A percentile compares a stretch with the other conserved stretches of the same genome.
phyloP scores from a whole-genome alignment of 1,284 basidiomycete species.

The Cystobasidium pallidum region DNA sequence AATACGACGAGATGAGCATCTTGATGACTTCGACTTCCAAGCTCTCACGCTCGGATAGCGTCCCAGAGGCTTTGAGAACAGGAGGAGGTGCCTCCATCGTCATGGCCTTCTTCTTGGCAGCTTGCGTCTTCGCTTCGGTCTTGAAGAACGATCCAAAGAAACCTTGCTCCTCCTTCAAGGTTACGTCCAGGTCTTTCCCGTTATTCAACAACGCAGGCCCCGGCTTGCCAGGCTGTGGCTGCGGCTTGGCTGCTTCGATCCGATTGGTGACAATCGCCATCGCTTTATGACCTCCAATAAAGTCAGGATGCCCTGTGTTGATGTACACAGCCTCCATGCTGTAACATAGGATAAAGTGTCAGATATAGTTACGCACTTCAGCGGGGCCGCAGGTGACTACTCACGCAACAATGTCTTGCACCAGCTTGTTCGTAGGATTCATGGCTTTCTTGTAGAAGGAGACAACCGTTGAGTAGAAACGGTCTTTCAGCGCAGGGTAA shows the following conservation, averaged over 20 bases:
- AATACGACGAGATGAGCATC: constrained; percentile 65
- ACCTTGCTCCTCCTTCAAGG: constrained; percentile 74
- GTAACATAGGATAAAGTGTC: no score
- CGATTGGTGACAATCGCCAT: constrained; percentile 83
- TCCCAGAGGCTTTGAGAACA: constrained; percentile 87
- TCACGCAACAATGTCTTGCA: constrained; percentile 84
- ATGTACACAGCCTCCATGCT: constrained; percentile 97
- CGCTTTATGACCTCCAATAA: constrained; percentile 94
- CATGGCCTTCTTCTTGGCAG: constrained; percentile 67
- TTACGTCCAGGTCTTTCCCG: constrained; percentile 89
- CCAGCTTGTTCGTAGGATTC: constrained; percentile 91
- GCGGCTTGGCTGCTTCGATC: constrained; percentile 76
- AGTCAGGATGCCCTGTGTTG: constrained; percentile 99
- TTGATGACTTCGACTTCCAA: constrained; percentile 99
- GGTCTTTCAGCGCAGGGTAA: constrained; percentile 88
- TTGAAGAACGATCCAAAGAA: constrained; percentile 97
- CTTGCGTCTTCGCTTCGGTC: constrained; percentile 61
- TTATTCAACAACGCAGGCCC: constrained; percentile 81
- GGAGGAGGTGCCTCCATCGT: constrained; percentile 68
- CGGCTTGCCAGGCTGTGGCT: constrained; percentile 65
- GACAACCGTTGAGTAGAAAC: constrained; percentile 92
- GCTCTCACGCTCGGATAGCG: constrained; percentile 89
- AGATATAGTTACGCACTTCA: no score
- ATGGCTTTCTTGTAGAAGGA: constrained; percentile 94
- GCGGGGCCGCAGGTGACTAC: no score